Evolutionary conservation across 169 alveolate genomes (phyloP).

Genomic region (Theileria parva): DNA sequence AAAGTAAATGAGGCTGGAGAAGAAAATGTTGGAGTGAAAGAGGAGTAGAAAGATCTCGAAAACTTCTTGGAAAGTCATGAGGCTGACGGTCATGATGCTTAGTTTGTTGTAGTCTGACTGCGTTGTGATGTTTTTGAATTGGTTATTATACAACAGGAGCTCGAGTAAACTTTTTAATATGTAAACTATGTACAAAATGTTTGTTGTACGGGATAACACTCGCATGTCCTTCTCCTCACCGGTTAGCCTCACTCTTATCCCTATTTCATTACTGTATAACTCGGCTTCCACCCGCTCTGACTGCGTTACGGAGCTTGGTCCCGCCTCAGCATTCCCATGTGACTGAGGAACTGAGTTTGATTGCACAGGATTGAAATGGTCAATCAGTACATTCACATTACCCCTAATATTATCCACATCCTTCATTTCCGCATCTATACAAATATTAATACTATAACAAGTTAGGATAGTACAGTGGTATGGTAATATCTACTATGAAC

Average conservation of each 20-base stretch:
- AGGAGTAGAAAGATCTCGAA: constrained; percentile 69
- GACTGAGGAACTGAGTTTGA: too few relatives aligned
- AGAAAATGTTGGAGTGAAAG: constrained; percentile 60
- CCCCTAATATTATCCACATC: background rate
- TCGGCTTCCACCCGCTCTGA: too few relatives aligned
- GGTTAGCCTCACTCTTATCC: constrained; percentile 16
- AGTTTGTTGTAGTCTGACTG: constrained; percentile 49
- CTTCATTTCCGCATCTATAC: background rate
- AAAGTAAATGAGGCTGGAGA: constrained; percentile 24
- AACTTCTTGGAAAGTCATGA: constrained; percentile 68
- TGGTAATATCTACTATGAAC: too few relatives aligned
- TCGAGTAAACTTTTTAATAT: constrained; percentile 32
- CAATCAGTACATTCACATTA: background rate
- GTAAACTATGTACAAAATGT: constrained; percentile 7
- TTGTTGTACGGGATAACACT: background rate
- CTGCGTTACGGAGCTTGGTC: too few relatives aligned
- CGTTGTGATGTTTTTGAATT: constrained; percentile 23
- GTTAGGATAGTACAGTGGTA: too few relatives aligned
- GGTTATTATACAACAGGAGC: constrained; percentile 17
- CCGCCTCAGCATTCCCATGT: too few relatives aligned
- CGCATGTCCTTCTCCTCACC: constrained; percentile 59
- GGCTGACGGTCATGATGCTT: constrained; percentile 61
- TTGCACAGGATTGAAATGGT: too few relatives aligned
- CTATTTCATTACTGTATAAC: constrained; percentile 20
- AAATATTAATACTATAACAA: background rate